Conservation (phyloP, 768 basidiomycete genomes). For the Auriscalpium vulgare region DNA sequence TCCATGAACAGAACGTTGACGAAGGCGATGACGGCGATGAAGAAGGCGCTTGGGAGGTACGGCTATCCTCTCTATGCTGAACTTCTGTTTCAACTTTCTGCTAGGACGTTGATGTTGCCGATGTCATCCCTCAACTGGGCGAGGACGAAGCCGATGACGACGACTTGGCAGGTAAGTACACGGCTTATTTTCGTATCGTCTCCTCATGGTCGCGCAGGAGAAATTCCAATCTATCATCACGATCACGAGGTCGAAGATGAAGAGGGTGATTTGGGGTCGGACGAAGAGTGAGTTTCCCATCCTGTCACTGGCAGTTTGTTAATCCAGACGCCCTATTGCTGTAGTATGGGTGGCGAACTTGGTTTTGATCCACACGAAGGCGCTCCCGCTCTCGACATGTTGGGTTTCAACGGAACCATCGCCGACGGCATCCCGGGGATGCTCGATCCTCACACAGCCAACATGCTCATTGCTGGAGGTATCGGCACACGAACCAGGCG, state of each 20-base stretch:
- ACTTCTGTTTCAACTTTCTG: background rate
- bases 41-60: slow-evolving; percentile 35
- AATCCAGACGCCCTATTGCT: slow-evolving; percentile 1
- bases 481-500: slow-evolving; percentile 9
- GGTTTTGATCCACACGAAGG: slow-evolving; percentile 23
- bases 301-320: background rate
- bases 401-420: slow-evolving; percentile 12
- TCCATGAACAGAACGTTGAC: slow-evolving; percentile 31
- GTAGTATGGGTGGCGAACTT: slow-evolving; percentile 26
- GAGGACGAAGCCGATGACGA: slow-evolving; percentile 40
- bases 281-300: slow-evolving; percentile 46
- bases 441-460: slow-evolving; percentile 12
- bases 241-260: slow-evolving; percentile 57
- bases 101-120: slow-evolving; percentile 28
- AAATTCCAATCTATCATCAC: slow-evolving; percentile 30
- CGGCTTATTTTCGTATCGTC: background rate
- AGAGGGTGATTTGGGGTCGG: slow-evolving; percentile 53
- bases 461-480: slow-evolving; percentile 13
- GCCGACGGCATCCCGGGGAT: slow-evolving; percentile 16
- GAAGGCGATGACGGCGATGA: slow-evolving; percentile 31
- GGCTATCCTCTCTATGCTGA: background rate
- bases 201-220: background rate
- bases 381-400: slow-evolving; percentile 13
- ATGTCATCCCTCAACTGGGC: slow-evolving; percentile 26
- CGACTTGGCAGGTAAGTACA: slow-evolving; percentile 43